phyloP scores from a whole-genome alignment of 495 filamentous ascomycete species.

The Podospora conica region DNA sequence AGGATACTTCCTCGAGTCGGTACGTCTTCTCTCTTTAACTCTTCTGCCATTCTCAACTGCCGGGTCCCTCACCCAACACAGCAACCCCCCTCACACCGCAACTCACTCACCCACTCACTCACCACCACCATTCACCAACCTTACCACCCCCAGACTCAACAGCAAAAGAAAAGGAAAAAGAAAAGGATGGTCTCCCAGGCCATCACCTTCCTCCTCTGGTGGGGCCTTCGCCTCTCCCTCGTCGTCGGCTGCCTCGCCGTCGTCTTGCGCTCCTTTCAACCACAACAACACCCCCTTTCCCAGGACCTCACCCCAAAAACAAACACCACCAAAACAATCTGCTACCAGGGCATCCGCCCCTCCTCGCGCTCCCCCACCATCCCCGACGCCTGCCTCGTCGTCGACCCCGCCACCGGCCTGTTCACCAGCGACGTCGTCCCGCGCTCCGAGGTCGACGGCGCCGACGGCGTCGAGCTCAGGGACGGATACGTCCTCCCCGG shows the following conservation, averaged over 20 bases:
- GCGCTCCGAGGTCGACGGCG: neutral
- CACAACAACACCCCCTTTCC: neutral
- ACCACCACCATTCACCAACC: neutral
- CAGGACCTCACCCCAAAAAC: neutral
- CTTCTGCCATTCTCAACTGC: neutral
- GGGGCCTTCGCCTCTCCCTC: constrained; percentile 20
- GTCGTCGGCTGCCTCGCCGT: constrained; percentile 18
- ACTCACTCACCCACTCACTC: neutral
- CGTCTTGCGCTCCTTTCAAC: constrained; percentile 6
- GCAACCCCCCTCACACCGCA: neutral
- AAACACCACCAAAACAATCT: constrained; percentile 22
- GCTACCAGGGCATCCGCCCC: constrained; percentile 38
- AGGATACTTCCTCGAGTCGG: too few relatives aligned
- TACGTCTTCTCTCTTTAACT: too few relatives aligned
- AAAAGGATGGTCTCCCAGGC: constrained; percentile 1
- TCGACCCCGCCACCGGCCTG: neutral
- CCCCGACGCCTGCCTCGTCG: neutral
- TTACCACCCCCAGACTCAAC: neutral
- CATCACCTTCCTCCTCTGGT: constrained; percentile 6
- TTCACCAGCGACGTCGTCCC: neutral
- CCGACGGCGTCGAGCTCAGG: constrained; percentile 3
- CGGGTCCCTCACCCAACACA: neutral
- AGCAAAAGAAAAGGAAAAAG: neutral
- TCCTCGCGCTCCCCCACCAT: constrained; percentile 12
- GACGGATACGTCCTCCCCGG: constrained; percentile 50